phyloP scores from a whole-genome alignment of 2,329 filamentous ascomycete species.

The Curvularia eragrostidis region DNA sequence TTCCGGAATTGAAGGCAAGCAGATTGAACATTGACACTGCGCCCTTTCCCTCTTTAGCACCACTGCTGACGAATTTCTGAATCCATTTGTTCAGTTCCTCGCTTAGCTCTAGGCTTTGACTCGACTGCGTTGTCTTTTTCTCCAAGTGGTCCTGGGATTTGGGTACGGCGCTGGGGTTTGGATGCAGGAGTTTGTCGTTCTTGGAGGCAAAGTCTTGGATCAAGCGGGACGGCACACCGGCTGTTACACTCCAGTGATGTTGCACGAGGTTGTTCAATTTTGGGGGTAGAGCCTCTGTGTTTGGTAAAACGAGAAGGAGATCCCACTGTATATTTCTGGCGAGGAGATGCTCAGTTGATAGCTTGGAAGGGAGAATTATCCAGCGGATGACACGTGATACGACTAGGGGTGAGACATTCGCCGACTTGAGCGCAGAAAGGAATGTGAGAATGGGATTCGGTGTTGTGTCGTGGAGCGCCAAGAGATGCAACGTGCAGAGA shows the following conservation, averaged over 20 bases:
- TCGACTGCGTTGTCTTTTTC: conserved; percentile 25
- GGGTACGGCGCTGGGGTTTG: conserved; percentile 44
- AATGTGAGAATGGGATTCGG: conserved; percentile 49
- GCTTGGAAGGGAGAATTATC: conserved; percentile 56
- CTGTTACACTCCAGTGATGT: conserved; percentile 48
- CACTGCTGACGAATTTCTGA: conserved; percentile 33
- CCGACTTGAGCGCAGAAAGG: conserved; percentile 48
- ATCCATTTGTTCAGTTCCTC: conserved; percentile 61
- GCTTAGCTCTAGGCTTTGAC: conserved; percentile 59
- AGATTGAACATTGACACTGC: conserved; percentile 70
- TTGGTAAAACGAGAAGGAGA: conserved; percentile 55
- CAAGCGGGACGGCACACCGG: conserved; percentile 55
- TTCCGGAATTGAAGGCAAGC: conserved; percentile 62
- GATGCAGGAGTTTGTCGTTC: conserved; percentile 51
- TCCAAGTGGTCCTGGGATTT: conserved; percentile 39
- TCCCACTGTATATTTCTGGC: conserved; percentile 55
- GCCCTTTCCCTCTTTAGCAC: conserved; percentile 35
- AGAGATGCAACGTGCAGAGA: conserved; percentile 56
- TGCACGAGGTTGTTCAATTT: conserved; percentile 31
- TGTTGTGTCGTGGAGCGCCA: conserved; percentile 51
- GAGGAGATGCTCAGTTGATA: conserved; percentile 54
- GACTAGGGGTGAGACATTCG: conserved; percentile 52
- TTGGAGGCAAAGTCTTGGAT: conserved; percentile 47
- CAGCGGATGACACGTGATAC: conserved; percentile 55
- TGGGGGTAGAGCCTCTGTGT: conserved; percentile 35